These are phyloP conservation scores for Epichloe aotearoae DNA, from an alignment of 2,329 filamentous ascomycete genomes.

Conservation along the genomic window DNA sequence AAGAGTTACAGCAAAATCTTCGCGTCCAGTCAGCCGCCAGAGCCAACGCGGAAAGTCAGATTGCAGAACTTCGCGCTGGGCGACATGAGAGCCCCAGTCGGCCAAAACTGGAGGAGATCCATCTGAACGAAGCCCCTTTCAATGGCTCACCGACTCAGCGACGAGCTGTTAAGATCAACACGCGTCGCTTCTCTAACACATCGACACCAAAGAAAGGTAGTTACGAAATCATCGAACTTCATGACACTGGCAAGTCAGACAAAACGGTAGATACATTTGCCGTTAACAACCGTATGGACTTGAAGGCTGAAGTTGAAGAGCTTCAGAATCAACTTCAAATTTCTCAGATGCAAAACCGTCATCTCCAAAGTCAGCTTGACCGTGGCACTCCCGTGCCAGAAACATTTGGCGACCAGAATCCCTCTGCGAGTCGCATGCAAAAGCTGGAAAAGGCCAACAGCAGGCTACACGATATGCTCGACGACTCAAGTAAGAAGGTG, in stretches of 20 bases:
- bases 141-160: constrained; percentile 64
- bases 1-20: constrained; percentile 78
- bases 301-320: constrained; percentile 81
- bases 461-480: constrained; percentile 83
- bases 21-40: constrained; percentile 72
- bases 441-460: constrained; percentile 89
- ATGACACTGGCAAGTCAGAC: constrained; percentile 75
- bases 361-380: constrained; percentile 78
- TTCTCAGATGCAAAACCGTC: constrained; percentile 87
- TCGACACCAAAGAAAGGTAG: constrained; percentile 67
- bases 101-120: constrained; percentile 74
- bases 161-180: constrained; percentile 40
- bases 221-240: constrained; percentile 41
- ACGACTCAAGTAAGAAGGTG: constrained; percentile 86
- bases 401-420: constrained; percentile 63
- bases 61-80: constrained; percentile 62
- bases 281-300: constrained; percentile 80
- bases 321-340: constrained; percentile 90
- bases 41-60: constrained; percentile 67
- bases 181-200: constrained; percentile 54
- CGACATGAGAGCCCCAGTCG: constrained; percentile 61
- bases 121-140: constrained; percentile 64
- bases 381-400: constrained; percentile 50
- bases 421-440: constrained; percentile 67
- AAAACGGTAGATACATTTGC: constrained; percentile 67